Conservation (phyloP, 169 alveolate species). For the Cryptosporidium tyzzeri region DNA sequence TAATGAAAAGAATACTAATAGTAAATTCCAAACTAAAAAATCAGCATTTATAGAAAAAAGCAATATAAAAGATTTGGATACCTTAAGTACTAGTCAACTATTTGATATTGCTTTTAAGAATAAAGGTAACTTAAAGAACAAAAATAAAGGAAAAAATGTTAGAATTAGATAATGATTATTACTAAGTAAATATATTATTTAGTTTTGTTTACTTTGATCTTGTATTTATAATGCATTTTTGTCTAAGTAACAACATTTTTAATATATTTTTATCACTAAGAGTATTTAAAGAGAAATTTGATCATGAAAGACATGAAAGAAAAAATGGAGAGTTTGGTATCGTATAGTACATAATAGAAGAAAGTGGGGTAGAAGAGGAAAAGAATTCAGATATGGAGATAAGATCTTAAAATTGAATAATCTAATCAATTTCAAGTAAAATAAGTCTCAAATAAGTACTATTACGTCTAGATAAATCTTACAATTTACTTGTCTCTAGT, state of each 20-base stretch:
- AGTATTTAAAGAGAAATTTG: too few relatives aligned
- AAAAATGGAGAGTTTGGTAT: too few relatives aligned
- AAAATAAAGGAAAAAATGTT: not conserved
- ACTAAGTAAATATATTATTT: too few relatives aligned
- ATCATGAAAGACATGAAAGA: too few relatives aligned
- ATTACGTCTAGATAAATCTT: conserved; percentile 2
- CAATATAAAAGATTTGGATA: not conserved
- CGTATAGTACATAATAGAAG: too few relatives aligned
- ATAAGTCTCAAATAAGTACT: conserved; percentile 1
- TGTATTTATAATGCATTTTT: too few relatives aligned
- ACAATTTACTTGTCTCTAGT: not conserved
- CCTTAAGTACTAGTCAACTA: conserved; percentile 31
- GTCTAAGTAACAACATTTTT: too few relatives aligned
- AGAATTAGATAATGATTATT: not conserved
- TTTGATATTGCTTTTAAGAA: conserved; percentile 62
- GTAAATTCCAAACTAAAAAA: not conserved
- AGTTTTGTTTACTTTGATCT: too few relatives aligned
- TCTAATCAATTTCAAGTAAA: not conserved
- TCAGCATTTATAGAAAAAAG: not conserved
- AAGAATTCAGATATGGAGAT: not conserved
- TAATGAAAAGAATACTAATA: not conserved
- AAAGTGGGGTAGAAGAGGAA: too few relatives aligned
- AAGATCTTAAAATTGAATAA: not conserved
- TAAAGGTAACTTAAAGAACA: conserved; percentile 26
- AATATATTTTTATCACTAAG: too few relatives aligned